These are phyloP conservation scores for Astragalus glycyphyllos DNA, from an alignment of 306 rosid genomes.

Conservation along the genomic window DNA sequence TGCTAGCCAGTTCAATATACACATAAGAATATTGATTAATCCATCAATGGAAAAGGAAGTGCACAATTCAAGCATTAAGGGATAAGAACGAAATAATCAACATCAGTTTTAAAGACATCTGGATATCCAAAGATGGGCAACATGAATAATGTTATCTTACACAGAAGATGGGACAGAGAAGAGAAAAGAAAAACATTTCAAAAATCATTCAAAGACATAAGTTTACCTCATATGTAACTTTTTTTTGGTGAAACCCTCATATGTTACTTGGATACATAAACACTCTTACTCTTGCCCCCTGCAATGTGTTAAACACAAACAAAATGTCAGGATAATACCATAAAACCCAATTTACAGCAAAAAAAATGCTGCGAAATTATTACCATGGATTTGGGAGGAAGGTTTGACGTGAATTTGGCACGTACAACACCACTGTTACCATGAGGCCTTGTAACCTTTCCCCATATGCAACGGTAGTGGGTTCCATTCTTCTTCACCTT, in stretches of 20 bases:
- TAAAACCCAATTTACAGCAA: background rate
- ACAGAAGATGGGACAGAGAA: background rate
- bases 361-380: background rate
- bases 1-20: background rate
- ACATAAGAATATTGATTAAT: background rate
- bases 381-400: conserved; percentile 97
- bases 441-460: conserved; percentile 86
- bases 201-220: background rate
- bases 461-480: conserved; percentile 96
- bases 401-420: conserved; percentile 88
- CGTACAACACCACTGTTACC: conserved; percentile 94
- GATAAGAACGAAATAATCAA: background rate
- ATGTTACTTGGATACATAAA: conserved; percentile 97
- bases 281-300: conserved; percentile 89
- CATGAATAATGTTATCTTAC: background rate
- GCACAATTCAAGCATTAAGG: too few species aligned
- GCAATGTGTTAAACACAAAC: conserved; percentile 27
- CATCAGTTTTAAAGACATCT: background rate
- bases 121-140: background rate
- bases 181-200: background rate
- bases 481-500: conserved; percentile 87
- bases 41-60: too few species aligned
- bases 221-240: conserved; percentile 72
- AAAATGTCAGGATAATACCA: conserved; percentile 8
- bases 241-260: conserved; percentile 46